Evolutionary conservation across 2,329 filamentous ascomycete species (phyloP).

Genomic region (Pseudodiploospora longispora): DNA sequence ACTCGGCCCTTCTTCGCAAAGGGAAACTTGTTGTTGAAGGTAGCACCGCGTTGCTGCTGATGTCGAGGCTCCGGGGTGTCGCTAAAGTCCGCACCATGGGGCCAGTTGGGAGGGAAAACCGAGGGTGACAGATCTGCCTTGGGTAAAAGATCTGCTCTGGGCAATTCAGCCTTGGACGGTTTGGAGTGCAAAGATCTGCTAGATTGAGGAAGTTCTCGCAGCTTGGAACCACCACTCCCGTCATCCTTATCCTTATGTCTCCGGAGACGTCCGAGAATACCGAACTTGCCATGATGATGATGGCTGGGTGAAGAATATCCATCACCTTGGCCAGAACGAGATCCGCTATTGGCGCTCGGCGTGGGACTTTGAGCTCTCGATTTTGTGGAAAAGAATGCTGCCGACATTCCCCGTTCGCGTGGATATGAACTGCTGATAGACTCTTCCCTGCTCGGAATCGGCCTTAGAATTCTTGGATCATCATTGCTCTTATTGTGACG

Average conservation of each 20-base stretch:
- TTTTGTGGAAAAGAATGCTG: conserved; percentile 36
- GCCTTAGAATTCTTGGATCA: conserved; percentile 57
- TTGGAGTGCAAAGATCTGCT: conserved; percentile 45
- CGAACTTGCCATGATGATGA: conserved; percentile 43
- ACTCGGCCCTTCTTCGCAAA: conserved; percentile 50
- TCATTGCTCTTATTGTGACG: conserved; percentile 65
- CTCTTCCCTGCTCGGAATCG: conserved; percentile 70
- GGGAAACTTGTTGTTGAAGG: conserved; percentile 55
- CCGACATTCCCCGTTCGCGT: conserved; percentile 45
- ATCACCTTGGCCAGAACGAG: conserved; percentile 38
- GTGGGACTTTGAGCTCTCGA: conserved; percentile 73
- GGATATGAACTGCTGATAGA: conserved; percentile 33
- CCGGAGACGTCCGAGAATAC: conserved; percentile 42
- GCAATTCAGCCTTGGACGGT: conserved; percentile 39
- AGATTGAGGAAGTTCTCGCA: conserved; percentile 44
- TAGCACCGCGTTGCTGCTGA: conserved; percentile 30
- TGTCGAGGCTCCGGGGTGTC: conserved; percentile 23
- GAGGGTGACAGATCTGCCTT: conserved; percentile 32
- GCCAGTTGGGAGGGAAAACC: conserved; percentile 23
- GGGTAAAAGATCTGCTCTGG: conserved; percentile 26
- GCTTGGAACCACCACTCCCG: conserved; percentile 25
- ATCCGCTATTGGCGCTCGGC: conserved; percentile 60
- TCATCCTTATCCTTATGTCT: conserved; percentile 50
- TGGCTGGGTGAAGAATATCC: conserved; percentile 52
- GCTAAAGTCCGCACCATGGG: conserved; percentile 18